Percentiles rank a stretch among this genome's conserved stretches.
These are phyloP conservation scores for Gnaphalium uliginosum DNA, from an alignment of 129 eudicot species.

Conservation along the genomic window DNA sequence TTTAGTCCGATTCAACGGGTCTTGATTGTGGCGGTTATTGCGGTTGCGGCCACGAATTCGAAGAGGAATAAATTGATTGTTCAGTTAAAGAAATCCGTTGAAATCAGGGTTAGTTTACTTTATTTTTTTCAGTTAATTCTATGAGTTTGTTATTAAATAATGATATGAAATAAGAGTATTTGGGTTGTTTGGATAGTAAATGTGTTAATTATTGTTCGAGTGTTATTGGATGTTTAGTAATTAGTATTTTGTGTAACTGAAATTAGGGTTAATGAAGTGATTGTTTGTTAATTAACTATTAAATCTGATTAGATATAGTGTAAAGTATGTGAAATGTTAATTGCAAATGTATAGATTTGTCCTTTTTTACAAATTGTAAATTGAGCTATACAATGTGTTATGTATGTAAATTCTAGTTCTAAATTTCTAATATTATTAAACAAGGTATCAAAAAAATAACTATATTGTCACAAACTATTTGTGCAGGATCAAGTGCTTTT, in stretches of 20 bases:
- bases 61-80: conserved; percentile 55
- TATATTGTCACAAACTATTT: conserved; percentile 25
- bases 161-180: background rate
- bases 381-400: background rate
- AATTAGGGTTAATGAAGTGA: background rate
- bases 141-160: background rate
- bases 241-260: background rate
- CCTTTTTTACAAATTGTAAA: background rate
- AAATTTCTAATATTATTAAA: background rate
- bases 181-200: background rate
- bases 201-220: background rate
- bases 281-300: background rate
- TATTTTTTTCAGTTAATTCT: background rate
- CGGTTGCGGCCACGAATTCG: conserved; percentile 53
- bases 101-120: conserved; percentile 61
- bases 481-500: conserved; percentile 77
- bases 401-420: background rate
- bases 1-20: conserved; percentile 81
- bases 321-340: background rate
- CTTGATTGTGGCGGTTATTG: conserved; percentile 68
- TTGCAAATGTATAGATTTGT: background rate
- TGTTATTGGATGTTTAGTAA: background rate
- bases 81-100: conserved; percentile 52
- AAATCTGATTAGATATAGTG: background rate
- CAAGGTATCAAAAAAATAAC: background rate